Evolutionary conservation across 768 basidiomycete genomes (phyloP).

Genomic region (Tylopilus subfusipes): DNA sequence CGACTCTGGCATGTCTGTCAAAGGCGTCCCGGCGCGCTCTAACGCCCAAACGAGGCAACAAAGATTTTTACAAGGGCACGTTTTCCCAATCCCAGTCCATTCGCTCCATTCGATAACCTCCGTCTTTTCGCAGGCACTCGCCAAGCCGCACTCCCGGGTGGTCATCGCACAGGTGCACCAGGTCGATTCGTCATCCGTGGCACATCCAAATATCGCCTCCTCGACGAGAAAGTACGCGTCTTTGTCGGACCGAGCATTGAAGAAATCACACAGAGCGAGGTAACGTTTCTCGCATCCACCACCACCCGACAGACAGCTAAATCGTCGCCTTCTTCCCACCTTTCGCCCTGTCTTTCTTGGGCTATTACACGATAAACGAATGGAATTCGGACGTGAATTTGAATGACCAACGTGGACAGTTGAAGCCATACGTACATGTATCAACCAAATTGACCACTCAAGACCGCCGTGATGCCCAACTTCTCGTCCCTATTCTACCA

Average conservation of each 20-base stretch:
- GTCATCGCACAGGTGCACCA: constrained; percentile 83
- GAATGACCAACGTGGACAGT: constrained; percentile 3
- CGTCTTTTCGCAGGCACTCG: constrained; percentile 57
- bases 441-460: constrained; percentile 20
- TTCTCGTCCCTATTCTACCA: constrained; percentile 23
- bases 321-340: neutral
- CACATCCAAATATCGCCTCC: constrained; percentile 73
- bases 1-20: constrained; percentile 63
- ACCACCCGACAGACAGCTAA: neutral
- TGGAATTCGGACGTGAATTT: neutral
- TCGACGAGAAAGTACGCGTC: constrained; percentile 80
- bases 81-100: neutral
- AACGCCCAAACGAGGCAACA: constrained; percentile 86
- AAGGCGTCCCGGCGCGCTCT: constrained; percentile 84
- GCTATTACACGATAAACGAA: neutral
- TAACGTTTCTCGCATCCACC: constrained; percentile 32
- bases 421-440: constrained; percentile 29
- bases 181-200: constrained; percentile 79
- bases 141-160: constrained; percentile 79
- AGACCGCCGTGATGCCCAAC: constrained; percentile 26
- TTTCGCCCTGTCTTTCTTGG: neutral
- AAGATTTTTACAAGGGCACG: constrained; percentile 96
- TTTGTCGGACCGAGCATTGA: constrained; percentile 77
- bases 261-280: constrained; percentile 54
- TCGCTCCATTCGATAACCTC: neutral